Evolutionary conservation across 2,329 filamentous ascomycete genomes (phyloP).

Genomic region (Penicillium sclerotigenum): DNA sequence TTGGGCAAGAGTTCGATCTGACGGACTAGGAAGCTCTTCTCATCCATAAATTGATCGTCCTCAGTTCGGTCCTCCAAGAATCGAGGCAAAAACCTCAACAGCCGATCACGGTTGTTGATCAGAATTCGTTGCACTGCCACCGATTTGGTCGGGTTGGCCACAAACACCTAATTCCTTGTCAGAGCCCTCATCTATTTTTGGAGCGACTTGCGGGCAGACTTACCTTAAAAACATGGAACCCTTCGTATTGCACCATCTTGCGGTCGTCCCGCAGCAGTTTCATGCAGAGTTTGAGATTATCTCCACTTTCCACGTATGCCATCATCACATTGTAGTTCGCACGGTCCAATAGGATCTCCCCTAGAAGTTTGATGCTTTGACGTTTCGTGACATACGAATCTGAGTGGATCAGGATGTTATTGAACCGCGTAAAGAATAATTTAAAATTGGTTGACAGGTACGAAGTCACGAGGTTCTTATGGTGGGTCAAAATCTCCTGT

Average conservation of each 20-base stretch:
- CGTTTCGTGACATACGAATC: constrained; percentile 97
- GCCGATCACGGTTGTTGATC: constrained; percentile 90
- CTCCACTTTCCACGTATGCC: constrained; percentile 87
- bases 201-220: constrained; percentile 4
- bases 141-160: constrained; percentile 98
- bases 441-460: constrained; percentile 90
- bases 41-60: constrained; percentile 97
- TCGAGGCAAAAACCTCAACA: constrained; percentile 81
- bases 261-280: constrained; percentile 91
- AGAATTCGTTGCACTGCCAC: constrained; percentile 91
- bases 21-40: constrained; percentile 94
- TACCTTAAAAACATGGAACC: constrained; percentile 97
- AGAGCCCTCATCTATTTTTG: constrained; percentile 9
- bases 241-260: constrained; percentile 99
- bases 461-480: constrained; percentile 84
- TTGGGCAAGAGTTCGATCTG: constrained; percentile 65
- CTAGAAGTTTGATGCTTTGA: constrained; percentile 94
- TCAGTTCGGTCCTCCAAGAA: constrained; percentile 95
- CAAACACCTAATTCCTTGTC: constrained; percentile 66
- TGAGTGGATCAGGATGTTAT: constrained; percentile 80
- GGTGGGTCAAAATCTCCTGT: constrained; percentile 87
- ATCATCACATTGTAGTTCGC: constrained; percentile 99
- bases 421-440: constrained; percentile 88
- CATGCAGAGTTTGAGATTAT: constrained; percentile 98
- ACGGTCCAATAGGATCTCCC: constrained; percentile 88